Conservation (phyloP, 441 rosid species). For the Aleurites moluccanus region DNA sequence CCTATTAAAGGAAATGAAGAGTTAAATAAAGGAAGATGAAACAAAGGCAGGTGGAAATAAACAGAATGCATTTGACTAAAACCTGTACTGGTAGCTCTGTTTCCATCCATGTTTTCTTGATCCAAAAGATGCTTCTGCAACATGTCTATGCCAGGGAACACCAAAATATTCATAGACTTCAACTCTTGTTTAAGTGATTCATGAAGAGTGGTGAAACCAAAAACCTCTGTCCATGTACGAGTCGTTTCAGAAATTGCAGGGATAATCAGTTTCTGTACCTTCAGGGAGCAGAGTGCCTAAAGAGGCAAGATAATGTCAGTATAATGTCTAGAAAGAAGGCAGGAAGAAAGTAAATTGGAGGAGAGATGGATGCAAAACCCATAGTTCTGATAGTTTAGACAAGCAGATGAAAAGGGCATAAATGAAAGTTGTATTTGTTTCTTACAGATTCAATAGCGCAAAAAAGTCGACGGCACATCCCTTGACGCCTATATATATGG, state of each 20-base stretch:
- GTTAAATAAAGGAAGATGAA: slow-evolving; percentile 12
- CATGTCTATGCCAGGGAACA: slow-evolving; percentile 93
- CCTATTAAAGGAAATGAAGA: slow-evolving; percentile 26
- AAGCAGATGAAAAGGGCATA: slow-evolving; percentile 5
- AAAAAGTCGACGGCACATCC: slow-evolving; percentile 96
- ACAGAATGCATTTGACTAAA: slow-evolving; percentile 11
- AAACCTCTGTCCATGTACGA: slow-evolving; percentile 87
- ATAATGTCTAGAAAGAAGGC: slow-evolving; percentile 7
- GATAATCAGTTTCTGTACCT: slow-evolving; percentile 80
- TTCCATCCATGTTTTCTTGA: slow-evolving; percentile 37
- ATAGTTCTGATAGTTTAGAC: slow-evolving; percentile 4
- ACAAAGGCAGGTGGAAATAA: slow-evolving; percentile 6
- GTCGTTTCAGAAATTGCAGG: slow-evolving; percentile 92
- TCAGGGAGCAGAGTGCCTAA: slow-evolving; percentile 69
- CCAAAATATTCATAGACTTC: slow-evolving; percentile 77
- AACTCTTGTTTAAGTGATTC: slow-evolving; percentile 61
- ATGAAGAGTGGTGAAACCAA: slow-evolving; percentile 69
- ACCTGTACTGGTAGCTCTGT: slow-evolving; percentile 35
- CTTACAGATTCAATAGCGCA: slow-evolving; percentile 85
- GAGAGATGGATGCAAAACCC: slow-evolving; percentile 17
- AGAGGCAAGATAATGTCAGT: slow-evolving; percentile 18
- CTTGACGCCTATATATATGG: slow-evolving; percentile 91
- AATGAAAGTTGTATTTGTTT: slow-evolving; percentile 8
- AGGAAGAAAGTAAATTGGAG: slow-evolving; percentile 5
- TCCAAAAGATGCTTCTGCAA: slow-evolving; percentile 66